Base-by-base conservation (phyloP, 768 basidiomycete genomes). In the Hygrocybe coccinea region DNA sequence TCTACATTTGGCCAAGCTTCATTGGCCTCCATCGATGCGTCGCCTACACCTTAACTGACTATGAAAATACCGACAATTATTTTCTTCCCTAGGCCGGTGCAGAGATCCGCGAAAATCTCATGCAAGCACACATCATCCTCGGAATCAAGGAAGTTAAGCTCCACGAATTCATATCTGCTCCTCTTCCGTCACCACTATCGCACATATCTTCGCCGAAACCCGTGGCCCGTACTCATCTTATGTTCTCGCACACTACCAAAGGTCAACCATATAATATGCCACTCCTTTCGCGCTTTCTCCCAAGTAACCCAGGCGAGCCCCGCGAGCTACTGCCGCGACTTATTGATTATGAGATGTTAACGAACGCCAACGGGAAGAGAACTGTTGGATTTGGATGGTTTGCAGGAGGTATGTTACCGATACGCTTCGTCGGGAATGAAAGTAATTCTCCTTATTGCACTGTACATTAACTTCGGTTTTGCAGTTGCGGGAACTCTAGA, bases 201-300 rank as follows among this genome's bases (percentile, higher is more conserved):
- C 56, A 29, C 8, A 29, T 56, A 12, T 50, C 17, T 22, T n/a
- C 21, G 3, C 11, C 44, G n/a, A n/a, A 47, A 35, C 24, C 29
- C 50, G 57, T 34, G 60, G 35, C 79, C 10, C 81, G 87, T 33
- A 92, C 86, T 1, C 86, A 94, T 62, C 70, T 95, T 54, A 92
- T 94, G 85, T 95, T 97, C 78, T 92, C 89, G 29, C 93, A 95
- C 66, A 95, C 93, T 0, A 81, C 82, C 53, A 95, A 95, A 68
- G 89, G 89, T 0, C 90, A 95, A 69, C 68, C 75, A 5, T 95
- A 95, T 70, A 97, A 95, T 63, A 89, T 86, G 65, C 81, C 85
- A 0, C 72, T 97, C 0, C 76, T 97, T 2, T 75, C 85, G 0
- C 76, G 78, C 50, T 91, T 89, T 67, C 69, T 87, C 2, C 59